These are phyloP conservation scores for Agaricus blazei DNA, from an alignment of 768 basidiomycete genomes.

Conservation along the genomic window DNA sequence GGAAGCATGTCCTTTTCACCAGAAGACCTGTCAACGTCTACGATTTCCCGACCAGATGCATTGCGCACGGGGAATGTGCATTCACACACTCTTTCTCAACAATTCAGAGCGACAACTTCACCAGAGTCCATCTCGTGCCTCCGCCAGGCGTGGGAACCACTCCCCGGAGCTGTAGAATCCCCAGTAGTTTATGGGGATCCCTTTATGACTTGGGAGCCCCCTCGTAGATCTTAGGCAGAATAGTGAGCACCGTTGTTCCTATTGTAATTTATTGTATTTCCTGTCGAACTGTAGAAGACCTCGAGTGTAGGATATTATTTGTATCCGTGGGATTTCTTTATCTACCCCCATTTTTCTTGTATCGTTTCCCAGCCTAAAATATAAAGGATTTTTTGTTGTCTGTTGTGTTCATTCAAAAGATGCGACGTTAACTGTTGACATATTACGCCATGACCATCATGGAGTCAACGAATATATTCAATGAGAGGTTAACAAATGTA, in stretches of 20 bases:
- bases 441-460: too few species aligned
- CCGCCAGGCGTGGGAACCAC: slow-evolving; percentile 25
- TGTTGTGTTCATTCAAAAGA: too few species aligned
- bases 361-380: neutral
- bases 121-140: slow-evolving; percentile 16
- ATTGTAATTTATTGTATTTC: slow-evolving; percentile 11
- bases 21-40: slow-evolving; percentile 15
- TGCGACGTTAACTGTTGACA: too few species aligned
- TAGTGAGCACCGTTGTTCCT: neutral
- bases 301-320: neutral
- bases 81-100: slow-evolving; percentile 13
- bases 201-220: slow-evolving; percentile 60
- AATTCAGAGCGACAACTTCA: slow-evolving; percentile 11
- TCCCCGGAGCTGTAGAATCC: slow-evolving; percentile 19
- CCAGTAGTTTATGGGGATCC: slow-evolving; percentile 44
- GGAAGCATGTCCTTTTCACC: slow-evolving; percentile 29
- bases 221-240: slow-evolving; percentile 24
- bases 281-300: neutral
- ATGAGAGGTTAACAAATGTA: too few species aligned
- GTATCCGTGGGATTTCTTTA: neutral
- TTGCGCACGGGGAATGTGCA: neutral
- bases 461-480: too few species aligned
- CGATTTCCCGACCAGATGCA: neutral
- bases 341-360: neutral
- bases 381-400: too few species aligned